These are phyloP conservation scores for Spathaspora sp. DNA, from an alignment of 805 yeast species.

Conservation along the genomic window DNA sequence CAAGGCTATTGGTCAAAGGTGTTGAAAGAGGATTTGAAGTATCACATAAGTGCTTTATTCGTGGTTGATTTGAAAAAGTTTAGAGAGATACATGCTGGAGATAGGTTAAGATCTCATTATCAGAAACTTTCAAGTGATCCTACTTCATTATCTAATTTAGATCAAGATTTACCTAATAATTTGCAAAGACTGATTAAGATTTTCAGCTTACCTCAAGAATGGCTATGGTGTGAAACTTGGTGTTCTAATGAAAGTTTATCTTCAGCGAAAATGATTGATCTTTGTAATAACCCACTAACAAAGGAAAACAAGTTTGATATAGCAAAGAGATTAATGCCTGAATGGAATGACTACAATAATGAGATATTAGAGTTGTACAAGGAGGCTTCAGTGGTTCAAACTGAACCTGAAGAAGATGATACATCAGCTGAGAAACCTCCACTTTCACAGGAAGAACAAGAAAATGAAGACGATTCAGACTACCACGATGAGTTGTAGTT, in stretches of 20 bases:
- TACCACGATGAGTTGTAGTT: constrained; percentile 10
- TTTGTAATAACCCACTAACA: constrained; percentile 81
- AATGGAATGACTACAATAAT: constrained; percentile 67
- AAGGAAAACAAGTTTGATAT: constrained; percentile 74
- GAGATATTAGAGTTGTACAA: constrained; percentile 35
- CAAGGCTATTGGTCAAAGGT: constrained; percentile 82
- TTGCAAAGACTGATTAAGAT: constrained; percentile 67
- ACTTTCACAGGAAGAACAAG: background rate
- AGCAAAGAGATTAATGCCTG: constrained; percentile 74
- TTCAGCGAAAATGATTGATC: constrained; percentile 73
- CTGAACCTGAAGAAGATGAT: background rate
- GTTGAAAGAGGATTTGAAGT: constrained; percentile 54
- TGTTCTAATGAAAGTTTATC: constrained; percentile 61
- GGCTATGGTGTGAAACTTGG: constrained; percentile 97
- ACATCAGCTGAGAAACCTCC: background rate
- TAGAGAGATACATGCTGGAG: constrained; percentile 71
- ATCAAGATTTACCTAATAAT: constrained; percentile 92
- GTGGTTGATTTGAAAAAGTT: constrained; percentile 73
- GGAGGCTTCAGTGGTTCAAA: too few species aligned
- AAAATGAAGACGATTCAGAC: constrained; percentile 2
- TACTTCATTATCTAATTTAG: constrained; percentile 73
- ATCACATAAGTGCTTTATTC: constrained; percentile 82
- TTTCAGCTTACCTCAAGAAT: constrained; percentile 70
- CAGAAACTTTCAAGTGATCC: constrained; percentile 80
- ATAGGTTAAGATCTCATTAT: constrained; percentile 75